These are phyloP conservation scores for Zygoascus hellenicus DNA, from an alignment of 1,139 yeast genomes.

Conservation along the genomic window DNA sequence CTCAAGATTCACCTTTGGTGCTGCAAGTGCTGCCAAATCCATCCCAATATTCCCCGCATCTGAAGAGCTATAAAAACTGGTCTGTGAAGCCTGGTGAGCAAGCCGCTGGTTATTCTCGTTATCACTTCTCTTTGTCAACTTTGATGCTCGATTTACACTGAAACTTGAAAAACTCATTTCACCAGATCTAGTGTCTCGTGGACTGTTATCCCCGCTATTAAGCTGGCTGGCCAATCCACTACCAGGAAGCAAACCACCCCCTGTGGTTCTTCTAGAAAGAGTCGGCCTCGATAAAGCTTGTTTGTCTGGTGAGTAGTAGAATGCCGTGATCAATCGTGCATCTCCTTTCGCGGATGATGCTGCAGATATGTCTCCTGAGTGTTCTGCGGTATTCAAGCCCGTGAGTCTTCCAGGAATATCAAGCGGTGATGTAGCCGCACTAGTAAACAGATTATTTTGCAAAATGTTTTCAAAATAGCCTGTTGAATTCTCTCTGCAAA, in stretches of 20 bases:
- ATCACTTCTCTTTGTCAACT: neutral
- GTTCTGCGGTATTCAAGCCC: neutral
- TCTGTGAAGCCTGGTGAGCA: constrained; percentile 9
- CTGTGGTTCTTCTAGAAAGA: constrained; percentile 1
- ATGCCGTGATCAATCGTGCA: constrained; percentile 2
- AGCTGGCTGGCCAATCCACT: neutral
- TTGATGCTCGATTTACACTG: no score
- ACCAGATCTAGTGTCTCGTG: neutral
- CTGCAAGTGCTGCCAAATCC: neutral
- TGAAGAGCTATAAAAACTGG: constrained; percentile 18
- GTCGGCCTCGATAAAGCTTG: neutral
- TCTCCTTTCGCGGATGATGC: constrained; percentile 5
- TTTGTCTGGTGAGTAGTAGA: constrained; percentile 6
- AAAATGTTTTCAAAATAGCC: constrained; percentile 13
- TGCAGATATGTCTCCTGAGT: constrained; percentile 1
- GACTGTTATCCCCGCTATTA: constrained; percentile 4
- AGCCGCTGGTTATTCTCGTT: neutral
- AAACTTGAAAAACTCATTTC: neutral
- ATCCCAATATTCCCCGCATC: constrained; percentile 8
- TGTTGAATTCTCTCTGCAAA: constrained; percentile 16
- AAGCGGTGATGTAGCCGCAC: constrained; percentile 12
- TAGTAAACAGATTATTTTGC: neutral
- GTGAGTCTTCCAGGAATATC: constrained; percentile 11
- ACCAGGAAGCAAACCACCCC: no score
- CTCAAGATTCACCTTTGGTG: constrained; percentile 36